These are phyloP conservation scores for Physocladia obscura DNA, from an alignment of 192 early-diverging fungal genomes.

Conservation along the genomic window DNA sequence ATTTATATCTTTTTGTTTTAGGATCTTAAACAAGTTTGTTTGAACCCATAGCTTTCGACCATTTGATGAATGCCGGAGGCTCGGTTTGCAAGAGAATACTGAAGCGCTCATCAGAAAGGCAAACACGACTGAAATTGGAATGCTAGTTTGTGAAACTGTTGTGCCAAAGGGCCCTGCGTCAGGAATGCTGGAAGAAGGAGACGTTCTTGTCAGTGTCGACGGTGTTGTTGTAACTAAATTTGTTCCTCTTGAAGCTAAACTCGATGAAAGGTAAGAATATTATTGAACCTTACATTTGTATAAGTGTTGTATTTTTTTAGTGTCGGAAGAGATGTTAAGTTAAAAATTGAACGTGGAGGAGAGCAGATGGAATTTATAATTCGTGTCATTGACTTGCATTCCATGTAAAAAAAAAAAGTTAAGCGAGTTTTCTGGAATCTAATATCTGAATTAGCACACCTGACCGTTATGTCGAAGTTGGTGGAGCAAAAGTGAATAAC, in stretches of 20 bases:
- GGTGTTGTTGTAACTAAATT: constrained; percentile 76
- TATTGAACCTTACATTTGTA: no score
- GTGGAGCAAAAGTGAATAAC: constrained; percentile 70
- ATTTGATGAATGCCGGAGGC: constrained; percentile 72
- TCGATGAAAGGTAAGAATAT: constrained; percentile 61
- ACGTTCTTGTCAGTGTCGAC: constrained; percentile 72
- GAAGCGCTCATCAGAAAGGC: constrained; percentile 62
- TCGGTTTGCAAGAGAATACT: constrained; percentile 62
- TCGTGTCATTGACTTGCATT: constrained; percentile 69
- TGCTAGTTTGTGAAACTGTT: constrained; percentile 75
- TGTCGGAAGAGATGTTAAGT: constrained; percentile 56
- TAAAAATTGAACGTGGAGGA: constrained; percentile 75
- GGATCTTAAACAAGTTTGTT: background rate
- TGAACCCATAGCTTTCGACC: constrained; percentile 53
- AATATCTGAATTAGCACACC: constrained; percentile 66
- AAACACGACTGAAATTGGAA: constrained; percentile 72
- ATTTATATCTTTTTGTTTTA: background rate
- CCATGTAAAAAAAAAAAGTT: constrained; percentile 42
- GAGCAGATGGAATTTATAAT: constrained; percentile 58
- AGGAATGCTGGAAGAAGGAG: constrained; percentile 70
- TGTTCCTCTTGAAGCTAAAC: constrained; percentile 70
- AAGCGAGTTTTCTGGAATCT: background rate
- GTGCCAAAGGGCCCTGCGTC: constrained; percentile 71
- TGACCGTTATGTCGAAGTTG: constrained; percentile 79
- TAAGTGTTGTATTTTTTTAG: no score